These are phyloP conservation scores for Paramarasmius palmivorus DNA, from an alignment of 1,284 basidiomycete genomes.

Conservation along the genomic window DNA sequence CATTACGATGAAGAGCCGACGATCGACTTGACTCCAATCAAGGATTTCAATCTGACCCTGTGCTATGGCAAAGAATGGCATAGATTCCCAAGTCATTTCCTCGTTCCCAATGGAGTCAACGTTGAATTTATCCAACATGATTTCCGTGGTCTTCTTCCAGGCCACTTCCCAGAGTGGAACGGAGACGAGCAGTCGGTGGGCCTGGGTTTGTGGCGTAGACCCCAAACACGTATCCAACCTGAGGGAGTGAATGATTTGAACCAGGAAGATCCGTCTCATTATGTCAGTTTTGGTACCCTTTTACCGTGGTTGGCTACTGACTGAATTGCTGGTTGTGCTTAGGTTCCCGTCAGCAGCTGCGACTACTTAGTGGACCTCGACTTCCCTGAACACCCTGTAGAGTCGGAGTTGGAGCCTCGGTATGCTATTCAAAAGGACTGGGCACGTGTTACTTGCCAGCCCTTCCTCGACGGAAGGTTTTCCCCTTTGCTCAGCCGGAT, in stretches of 20 bases:
- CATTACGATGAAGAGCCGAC: conserved; percentile 54
- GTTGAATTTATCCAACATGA: conserved; percentile 89
- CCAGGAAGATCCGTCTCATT: conserved; percentile 74
- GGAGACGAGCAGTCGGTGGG: conserved; percentile 23
- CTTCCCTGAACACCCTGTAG: conserved; percentile 65
- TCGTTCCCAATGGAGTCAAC: conserved; percentile 81
- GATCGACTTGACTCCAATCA: conserved; percentile 72
- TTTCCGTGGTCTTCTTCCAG: conserved; percentile 88
- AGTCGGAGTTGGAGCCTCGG: conserved; percentile 72
- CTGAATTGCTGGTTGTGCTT: conserved; percentile 13
- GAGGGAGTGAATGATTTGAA: conserved; percentile 88
- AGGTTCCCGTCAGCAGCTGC: conserved; percentile 77
- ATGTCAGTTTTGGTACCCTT: conserved; percentile 56
- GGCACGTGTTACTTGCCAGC: conserved; percentile 74
- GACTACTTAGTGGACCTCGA: conserved; percentile 89
- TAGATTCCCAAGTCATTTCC: conserved; percentile 89
- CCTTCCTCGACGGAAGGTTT: conserved; percentile 81
- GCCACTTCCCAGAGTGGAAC: conserved; percentile 60
- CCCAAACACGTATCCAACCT: conserved; percentile 67
- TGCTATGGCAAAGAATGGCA: conserved; percentile 98
- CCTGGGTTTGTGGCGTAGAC: conserved; percentile 59
- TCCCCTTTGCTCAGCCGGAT: conserved; percentile 72
- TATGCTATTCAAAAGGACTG: conserved; percentile 70
- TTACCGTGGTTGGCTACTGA: conserved; percentile 6
- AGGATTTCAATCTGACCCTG: conserved; percentile 73